Evolutionary conservation across 768 basidiomycete genomes (phyloP), one percentile per base, ranked within the genome.

Genomic region (Leucosporidium yakuticum): DNA sequence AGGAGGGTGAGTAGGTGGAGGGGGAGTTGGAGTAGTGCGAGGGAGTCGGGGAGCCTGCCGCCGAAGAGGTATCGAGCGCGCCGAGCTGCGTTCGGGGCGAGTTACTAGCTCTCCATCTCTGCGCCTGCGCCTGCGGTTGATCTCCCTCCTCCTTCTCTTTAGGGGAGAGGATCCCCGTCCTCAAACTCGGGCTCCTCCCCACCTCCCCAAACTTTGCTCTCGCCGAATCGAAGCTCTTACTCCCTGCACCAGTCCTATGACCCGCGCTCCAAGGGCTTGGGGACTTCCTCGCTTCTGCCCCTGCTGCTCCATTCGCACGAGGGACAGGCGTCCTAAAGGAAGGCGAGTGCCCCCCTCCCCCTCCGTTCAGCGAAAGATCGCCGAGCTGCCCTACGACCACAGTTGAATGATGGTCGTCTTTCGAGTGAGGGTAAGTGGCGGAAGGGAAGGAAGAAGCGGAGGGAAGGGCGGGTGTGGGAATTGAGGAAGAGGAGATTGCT

Each of bases 381-480:
- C 39, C 39, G 39, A 44, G n/a, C n/a, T n/a, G n/a, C n/a, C n/a
- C n/a, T n/a, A n/a, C n/a, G n/a, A n/a, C n/a, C n/a, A n/a, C n/a
- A n/a, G 39, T 44, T 44, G 39, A 44, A 15, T 44, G 8, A 44
- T 44, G 39, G 39, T 44, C 39, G 39, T 44, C 39, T 44, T 44
- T 44, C 11, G 14, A 32, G 19, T 39, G 32, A 29, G 44, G 62
- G 56, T 56, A 67, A 65, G 62, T 31, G 39, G 29, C 55, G 19
- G 65, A 59, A 2, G 66, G 9, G 60, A 67, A 71, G 29, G 66
- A 59, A 4, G 47, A 25, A 5, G 39, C 21, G 15, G 60, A 57
- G 7, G 60, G 47, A 44, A 66, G 64, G 34, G 68, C 70, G 27
- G 73, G 69, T 4, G 66, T 64, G 53, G 39, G 39, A 15, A 69